Percentiles rank a stretch among this genome's conserved stretches.
Evolutionary conservation across 495 filamentous ascomycete genomes (phyloP).

Genomic region (Penicillium desertorum): DNA sequence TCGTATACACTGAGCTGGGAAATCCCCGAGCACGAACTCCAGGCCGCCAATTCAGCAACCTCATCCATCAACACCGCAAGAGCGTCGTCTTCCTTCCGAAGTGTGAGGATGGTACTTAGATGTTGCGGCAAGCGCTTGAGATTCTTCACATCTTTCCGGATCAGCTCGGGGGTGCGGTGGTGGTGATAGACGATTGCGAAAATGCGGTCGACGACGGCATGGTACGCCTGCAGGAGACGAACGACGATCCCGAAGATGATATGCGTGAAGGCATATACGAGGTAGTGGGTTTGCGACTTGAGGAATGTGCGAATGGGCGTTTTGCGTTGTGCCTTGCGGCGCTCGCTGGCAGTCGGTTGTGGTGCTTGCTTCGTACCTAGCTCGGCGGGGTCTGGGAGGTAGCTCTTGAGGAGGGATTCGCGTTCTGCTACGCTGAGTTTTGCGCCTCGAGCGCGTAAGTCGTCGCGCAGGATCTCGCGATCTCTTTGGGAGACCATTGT

Average conservation of each 20-base stretch:
- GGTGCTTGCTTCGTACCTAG: constrained; percentile 18
- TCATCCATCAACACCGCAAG: constrained; percentile 85
- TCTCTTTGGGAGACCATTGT: constrained; percentile 58
- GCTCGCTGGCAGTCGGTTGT: constrained; percentile 21
- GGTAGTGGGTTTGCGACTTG: constrained; percentile 60
- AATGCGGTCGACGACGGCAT: constrained; percentile 69
- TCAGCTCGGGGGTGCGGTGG: constrained; percentile 87
- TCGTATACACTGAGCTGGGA: constrained; percentile 86
- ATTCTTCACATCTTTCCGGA: constrained; percentile 79
- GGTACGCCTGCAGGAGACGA: constrained; percentile 73
- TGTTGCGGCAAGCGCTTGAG: constrained; percentile 74
- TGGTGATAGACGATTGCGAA: constrained; percentile 85
- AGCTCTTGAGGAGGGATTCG: constrained; percentile 69
- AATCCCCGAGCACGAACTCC: constrained; percentile 87
- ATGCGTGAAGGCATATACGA: constrained; percentile 73
- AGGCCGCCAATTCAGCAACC: constrained; percentile 83
- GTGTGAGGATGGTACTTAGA: constrained; percentile 78
- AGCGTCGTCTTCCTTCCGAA: constrained; percentile 68
- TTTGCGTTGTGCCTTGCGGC: constrained; percentile 36
- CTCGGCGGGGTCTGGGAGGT: constrained; percentile 66
- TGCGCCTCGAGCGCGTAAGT: constrained; percentile 57
- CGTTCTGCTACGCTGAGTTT: constrained; percentile 65
- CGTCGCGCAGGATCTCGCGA: constrained; percentile 59
- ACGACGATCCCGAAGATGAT: constrained; percentile 83
- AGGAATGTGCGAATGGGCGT: constrained; percentile 67